Evolutionary conservation across 179 eudicot species (phyloP).

Genomic region (Pouteria campechiana): DNA sequence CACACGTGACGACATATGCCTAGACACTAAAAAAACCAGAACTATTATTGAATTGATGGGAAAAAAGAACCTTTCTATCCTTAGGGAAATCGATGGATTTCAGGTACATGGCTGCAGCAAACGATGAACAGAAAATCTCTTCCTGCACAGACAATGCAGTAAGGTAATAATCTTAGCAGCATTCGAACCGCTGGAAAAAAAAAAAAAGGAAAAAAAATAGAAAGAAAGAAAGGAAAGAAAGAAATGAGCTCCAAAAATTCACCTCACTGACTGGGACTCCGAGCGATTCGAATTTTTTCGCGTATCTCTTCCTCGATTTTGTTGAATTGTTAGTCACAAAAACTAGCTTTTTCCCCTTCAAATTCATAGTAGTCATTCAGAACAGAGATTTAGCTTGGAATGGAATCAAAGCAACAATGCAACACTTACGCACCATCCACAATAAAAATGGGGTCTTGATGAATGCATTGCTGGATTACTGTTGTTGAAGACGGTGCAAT

Average conservation of each 20-base stretch:
- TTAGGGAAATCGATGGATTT: constrained; percentile 54
- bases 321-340: constrained; percentile 78
- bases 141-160: constrained; percentile 41
- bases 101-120: constrained; percentile 92
- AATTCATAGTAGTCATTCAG: no score
- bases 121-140: constrained; percentile 84
- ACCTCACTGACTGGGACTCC: constrained; percentile 77
- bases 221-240: not conserved
- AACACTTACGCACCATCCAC: not conserved
- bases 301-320: constrained; percentile 63
- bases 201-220: not conserved
- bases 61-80: constrained; percentile 47
- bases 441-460: not conserved
- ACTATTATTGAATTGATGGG: no score
- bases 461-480: no score
- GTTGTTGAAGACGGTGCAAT: no score
- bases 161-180: no score
- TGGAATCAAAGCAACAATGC: no score
- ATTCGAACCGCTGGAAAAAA: no score
- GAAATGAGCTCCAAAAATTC: not conserved
- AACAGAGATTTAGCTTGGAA: no score
- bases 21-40: no score
- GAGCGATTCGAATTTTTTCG: constrained; percentile 52
- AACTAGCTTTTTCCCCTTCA: constrained; percentile 53
- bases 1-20: no score